Base-by-base conservation (phyloP, 2,329 filamentous ascomycete species). In the Cucurbitaria berberidis region DNA sequence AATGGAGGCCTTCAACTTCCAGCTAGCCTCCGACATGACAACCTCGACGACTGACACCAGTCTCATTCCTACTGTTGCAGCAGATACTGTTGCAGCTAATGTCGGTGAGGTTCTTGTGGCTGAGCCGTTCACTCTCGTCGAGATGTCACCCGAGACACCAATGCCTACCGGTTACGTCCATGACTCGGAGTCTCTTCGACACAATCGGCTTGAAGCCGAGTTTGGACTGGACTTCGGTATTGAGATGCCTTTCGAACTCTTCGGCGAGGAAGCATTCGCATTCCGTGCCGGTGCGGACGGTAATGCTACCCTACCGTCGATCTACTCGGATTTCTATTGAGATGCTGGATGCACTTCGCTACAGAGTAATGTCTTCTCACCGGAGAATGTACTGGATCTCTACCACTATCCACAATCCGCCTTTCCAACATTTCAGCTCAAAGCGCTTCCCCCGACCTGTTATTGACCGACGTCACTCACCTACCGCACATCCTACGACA, bases 271-370 rank as follows among this genome's bases (percentile, higher is more conserved):
- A 5, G 39, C 48, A 34, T 48, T 55, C 21, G 56, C 61, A 5
- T 64, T 68, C 35, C 62, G 60, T 26, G 24, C 26, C 11, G 64
- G 63, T 9, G 62, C 62, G 9, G 51, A 67, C 30, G 60, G 46
- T 8, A 38, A 64, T 60, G 62, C 55, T 16, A 62, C 57, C 5
- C 58, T 68, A 11, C 65, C 65, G 8, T 29, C 48, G 8, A 51
- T 62, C 46, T 32, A 57, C 30, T 15, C 35, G 11, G 15, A 29
- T 11, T 30, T 21, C 15, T 32, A 18, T 16, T 58, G 29, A 57
- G 13, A 21, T 13, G 26, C 22, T 24, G 13, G 3, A 7, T 27
- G 19, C 3, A n/a, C 32, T 18, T 32, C 38, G 24, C 15, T n/a
- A 22, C 29, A 9, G 24, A 16, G 18, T 21, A 11, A 11, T 9